A percentile compares a stretch with the other conserved stretches of the same genome.
Conservation (phyloP, 805 yeast genomes). For the Tetrapisispora iriomotensis region DNA sequence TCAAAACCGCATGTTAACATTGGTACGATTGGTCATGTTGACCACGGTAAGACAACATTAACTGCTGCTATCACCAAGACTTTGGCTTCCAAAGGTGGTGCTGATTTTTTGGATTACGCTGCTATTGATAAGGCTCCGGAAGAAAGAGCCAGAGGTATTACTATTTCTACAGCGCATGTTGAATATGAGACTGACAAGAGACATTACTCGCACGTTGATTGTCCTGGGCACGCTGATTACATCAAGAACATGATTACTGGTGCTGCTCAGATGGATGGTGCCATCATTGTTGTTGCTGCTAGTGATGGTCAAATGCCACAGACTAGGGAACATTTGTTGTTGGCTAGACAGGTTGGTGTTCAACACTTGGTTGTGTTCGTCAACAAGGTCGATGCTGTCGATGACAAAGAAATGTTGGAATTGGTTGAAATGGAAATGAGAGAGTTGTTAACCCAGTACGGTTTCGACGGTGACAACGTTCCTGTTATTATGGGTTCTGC, state of each 20-base stretch:
- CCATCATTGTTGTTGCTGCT: constrained; percentile 98
- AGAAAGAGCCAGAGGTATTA: constrained; percentile 99
- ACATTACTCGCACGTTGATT: constrained; percentile 96
- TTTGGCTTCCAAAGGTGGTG: constrained; percentile 80
- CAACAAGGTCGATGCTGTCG: constrained; percentile 95
- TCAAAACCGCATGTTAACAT: constrained; percentile 87
- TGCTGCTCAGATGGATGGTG: constrained; percentile 99
- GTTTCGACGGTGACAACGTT: constrained; percentile 96
- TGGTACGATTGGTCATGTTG: constrained; percentile 98
- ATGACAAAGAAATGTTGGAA: constrained; percentile 98
- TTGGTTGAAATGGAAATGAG: constrained; percentile 99
- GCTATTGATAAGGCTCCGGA: constrained; percentile 97
- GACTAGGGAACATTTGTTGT: constrained; percentile 95
- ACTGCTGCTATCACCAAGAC: constrained; percentile 99
- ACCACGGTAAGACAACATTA: constrained; percentile 96
- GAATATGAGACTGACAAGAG: constrained; percentile 92
- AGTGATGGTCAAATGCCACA: constrained; percentile 99
- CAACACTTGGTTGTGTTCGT: constrained; percentile 95
- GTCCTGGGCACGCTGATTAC: constrained; percentile 98
- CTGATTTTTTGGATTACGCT: constrained; percentile 84
- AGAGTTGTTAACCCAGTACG: constrained; percentile 81
- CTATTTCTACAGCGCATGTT: constrained; percentile 95
- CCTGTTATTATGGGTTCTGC: constrained; percentile 99
- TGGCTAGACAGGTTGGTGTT: constrained; percentile 99
- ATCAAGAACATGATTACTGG: constrained; percentile 99